Evolutionary conservation across 176 grass and related monocot species (phyloP).

Genomic region (Hordeum marinum): DNA sequence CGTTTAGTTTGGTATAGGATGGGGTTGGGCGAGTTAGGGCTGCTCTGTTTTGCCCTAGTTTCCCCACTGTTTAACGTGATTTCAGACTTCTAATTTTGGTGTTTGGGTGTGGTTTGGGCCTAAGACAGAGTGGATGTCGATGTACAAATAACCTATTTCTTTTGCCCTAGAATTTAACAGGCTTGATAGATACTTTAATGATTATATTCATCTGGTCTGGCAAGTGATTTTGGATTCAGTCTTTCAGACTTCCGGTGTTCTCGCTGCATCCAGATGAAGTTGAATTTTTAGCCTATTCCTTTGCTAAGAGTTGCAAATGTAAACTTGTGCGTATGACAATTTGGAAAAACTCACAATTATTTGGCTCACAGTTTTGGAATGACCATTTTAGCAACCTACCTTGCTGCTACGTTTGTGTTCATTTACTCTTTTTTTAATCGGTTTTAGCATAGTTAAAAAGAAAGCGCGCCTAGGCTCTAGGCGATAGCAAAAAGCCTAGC

Average conservation of each 20-base stretch:
- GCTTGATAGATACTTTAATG: background rate
- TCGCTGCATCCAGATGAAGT: background rate
- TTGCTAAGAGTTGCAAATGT: background rate
- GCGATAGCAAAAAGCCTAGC: too few species aligned
- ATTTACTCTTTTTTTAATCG: background rate
- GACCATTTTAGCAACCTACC: background rate
- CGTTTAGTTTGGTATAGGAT: background rate
- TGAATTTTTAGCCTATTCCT: slow-evolving; percentile 1
- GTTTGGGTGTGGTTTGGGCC: background rate
- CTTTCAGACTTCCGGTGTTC: background rate
- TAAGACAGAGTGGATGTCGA: background rate
- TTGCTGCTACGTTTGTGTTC: background rate
- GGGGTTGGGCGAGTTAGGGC: background rate
- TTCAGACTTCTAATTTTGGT: background rate
- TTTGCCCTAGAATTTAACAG: background rate
- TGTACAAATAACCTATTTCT: background rate
- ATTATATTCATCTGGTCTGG: background rate
- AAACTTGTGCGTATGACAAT: background rate
- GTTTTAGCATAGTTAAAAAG: background rate
- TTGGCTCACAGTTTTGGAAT: background rate
- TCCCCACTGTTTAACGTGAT: background rate
- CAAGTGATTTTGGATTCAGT: background rate
- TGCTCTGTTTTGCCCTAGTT: background rate
- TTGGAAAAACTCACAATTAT: background rate
- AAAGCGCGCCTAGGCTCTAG: too few species aligned